Evolutionary conservation across 1,284 basidiomycete genomes (phyloP), one percentile per base, ranked within the genome.

Genomic region (Agaricales sp.): DNA sequence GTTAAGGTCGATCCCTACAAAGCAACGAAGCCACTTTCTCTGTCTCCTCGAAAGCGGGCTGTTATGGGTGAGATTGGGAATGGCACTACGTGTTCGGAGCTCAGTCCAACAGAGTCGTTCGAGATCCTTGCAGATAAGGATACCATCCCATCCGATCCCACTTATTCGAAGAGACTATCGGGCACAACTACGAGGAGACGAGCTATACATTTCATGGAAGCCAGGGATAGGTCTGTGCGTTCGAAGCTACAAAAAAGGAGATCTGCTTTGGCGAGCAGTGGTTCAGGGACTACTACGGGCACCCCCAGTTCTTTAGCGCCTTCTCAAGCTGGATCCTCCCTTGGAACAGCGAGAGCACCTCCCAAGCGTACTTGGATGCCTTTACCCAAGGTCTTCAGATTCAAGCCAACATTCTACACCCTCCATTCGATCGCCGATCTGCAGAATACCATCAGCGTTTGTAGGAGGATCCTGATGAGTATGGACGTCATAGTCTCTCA

Each of bases 301-400:
- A 16, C 39, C 8, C 39, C 39, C 39, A 41, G 13, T 46, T 67
- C 74, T n/a, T 67, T 74, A 2, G 68, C 67, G 19, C 68, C 72
- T 60, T 71, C 72, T 13, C 71, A 72, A 35, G 67, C 66, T 18
- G 63, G 67, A 21, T 72, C 71, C 14, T 74, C 70, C 47, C 65
- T 69, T 12, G 66, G 66, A 1, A 63, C 68, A 19, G 60, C 65
- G 16, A 59, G 59, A 48, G 60, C 69, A 16, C 65, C 72, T 12
- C 78, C 77, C 4, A 87, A 85, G 63, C 79, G 86, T 45, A 81
- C 79, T 51, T 97, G 94, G 94, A n/a, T n/a, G n/a, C n/a, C n/a
- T n/a, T 82, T 98, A 56, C 80, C 82, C 48, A 87, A 85, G 54
- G 75, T 96, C 44, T 95, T 97, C 77, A 87, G 82, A 60, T 85